Evolutionary conservation across 2,329 filamentous ascomycete species (phyloP).

Genomic region (Fusarium graminum): DNA sequence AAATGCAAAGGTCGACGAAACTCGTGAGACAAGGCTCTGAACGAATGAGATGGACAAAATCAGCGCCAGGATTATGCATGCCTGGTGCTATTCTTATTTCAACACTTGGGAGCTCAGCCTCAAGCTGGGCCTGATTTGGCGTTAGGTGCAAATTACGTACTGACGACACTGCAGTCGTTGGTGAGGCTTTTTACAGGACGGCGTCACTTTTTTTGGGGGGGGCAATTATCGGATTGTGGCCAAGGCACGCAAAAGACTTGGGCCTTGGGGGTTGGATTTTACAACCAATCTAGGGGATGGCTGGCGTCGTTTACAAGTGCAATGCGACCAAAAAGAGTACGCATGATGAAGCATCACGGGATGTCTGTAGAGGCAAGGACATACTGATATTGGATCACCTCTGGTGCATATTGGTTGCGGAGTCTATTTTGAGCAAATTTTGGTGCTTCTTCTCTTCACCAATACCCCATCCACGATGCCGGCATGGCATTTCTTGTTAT

Average conservation of each 20-base stretch:
- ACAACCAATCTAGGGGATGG: conserved; percentile 33
- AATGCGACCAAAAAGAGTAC: conserved; percentile 33
- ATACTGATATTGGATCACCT: conserved; percentile 20
- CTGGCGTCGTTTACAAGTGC: conserved; percentile 30
- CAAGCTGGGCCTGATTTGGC: conserved; percentile 33
- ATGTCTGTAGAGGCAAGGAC: conserved; percentile 31
- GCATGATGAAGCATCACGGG: conserved; percentile 43
- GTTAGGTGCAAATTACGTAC: conserved; percentile 28
- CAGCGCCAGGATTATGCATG: conserved; percentile 23
- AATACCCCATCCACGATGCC: conserved; percentile 33
- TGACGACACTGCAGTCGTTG: conserved; percentile 36
- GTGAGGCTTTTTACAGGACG: conserved; percentile 39
- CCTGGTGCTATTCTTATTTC: conserved; percentile 34
- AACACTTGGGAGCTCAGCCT: conserved; percentile 43
- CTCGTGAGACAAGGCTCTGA: conserved; percentile 38
- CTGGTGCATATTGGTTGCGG: conserved; percentile 31
- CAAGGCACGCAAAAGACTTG: conserved; percentile 23
- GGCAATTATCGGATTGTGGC: conserved; percentile 24
- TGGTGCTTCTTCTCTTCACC: conserved; percentile 24
- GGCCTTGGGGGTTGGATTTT: conserved; percentile 28
- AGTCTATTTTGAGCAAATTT: conserved; percentile 25
- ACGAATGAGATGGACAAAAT: conserved; percentile 19
- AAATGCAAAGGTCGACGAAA: conserved; percentile 82
- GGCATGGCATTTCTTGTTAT: conserved; percentile 26
- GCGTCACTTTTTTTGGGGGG: conserved; percentile 41